Percentiles rank a stretch among this genome's conserved stretches.
phyloP scores from a whole-genome alignment of 2,329 filamentous ascomycete species.

The Cercospora berteroae region DNA sequence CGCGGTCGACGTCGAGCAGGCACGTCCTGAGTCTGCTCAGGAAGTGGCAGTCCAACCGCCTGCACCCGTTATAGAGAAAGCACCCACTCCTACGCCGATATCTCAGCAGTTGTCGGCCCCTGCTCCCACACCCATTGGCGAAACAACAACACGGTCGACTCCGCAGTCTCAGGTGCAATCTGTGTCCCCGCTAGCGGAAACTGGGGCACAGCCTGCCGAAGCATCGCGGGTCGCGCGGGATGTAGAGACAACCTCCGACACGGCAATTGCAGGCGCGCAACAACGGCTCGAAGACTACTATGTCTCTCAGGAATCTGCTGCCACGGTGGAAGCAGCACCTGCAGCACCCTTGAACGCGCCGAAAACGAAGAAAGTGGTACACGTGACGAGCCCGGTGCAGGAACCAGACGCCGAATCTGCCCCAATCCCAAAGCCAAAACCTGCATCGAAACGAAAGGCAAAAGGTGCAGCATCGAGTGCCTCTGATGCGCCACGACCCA shows the following conservation, averaged over 20 bases:
- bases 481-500: slow-evolving; percentile 13
- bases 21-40: neutral
- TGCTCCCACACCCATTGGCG: neutral
- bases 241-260: neutral
- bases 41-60: neutral
- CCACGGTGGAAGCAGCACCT: neutral
- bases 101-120: neutral
- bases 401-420: slow-evolving; percentile 6
- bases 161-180: neutral
- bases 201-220: neutral
- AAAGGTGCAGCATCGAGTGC: slow-evolving; percentile 10
- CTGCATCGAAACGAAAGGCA: slow-evolving; percentile 12
- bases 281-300: slow-evolving; percentile 10
- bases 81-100: neutral
- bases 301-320: neutral
- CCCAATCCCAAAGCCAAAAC: neutral
- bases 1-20: slow-evolving; percentile 15
- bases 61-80: neutral
- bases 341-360: neutral
- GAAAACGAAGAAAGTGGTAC: neutral
- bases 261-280: slow-evolving; percentile 3
- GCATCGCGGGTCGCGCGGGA: neutral
- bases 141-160: neutral
- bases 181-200: neutral
- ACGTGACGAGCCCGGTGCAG: slow-evolving; percentile 2